Conservation (phyloP, 2,329 filamentous ascomycete genomes). For the Lojkania enalia region DNA sequence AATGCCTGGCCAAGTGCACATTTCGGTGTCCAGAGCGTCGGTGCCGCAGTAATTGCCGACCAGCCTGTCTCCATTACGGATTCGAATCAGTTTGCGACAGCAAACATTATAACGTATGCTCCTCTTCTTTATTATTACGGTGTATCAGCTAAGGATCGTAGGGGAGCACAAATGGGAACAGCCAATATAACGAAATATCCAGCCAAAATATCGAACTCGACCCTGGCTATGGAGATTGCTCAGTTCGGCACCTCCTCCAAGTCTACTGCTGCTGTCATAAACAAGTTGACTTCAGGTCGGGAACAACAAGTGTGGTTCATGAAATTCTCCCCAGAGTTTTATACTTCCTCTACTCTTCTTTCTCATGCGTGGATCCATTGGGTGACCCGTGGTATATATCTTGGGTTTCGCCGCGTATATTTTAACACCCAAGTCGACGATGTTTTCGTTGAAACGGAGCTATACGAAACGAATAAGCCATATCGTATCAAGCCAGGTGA, state of each 20-base stretch:
- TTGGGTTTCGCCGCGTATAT: slow-evolving; percentile 57
- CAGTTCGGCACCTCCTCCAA: slow-evolving; percentile 48
- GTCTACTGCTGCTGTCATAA: slow-evolving; percentile 59
- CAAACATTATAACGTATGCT: slow-evolving; percentile 52
- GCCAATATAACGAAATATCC: slow-evolving; percentile 58
- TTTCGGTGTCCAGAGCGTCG: slow-evolving; percentile 46
- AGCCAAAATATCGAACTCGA: slow-evolving; percentile 56
- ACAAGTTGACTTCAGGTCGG: slow-evolving; percentile 52
- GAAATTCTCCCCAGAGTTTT: slow-evolving; percentile 52
- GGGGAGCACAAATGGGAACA: slow-evolving; percentile 23
- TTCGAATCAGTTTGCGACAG: slow-evolving; percentile 55
- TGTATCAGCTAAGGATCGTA: slow-evolving; percentile 5
- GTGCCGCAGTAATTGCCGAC: slow-evolving; percentile 21
- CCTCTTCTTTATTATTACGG: background rate
- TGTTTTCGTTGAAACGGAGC: slow-evolving; percentile 55
- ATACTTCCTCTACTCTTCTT: slow-evolving; percentile 57
- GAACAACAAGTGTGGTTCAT: slow-evolving; percentile 65
- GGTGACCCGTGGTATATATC: slow-evolving; percentile 60
- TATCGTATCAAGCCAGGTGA: slow-evolving; percentile 50
- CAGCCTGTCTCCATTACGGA: slow-evolving; percentile 53
- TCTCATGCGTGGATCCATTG: slow-evolving; percentile 65
- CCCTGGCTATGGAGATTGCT: slow-evolving; percentile 56
- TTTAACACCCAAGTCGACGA: slow-evolving; percentile 63
- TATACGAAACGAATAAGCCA: slow-evolving; percentile 46
- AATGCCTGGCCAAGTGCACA: slow-evolving; percentile 58